phyloP scores from a whole-genome alignment of 2,329 filamentous ascomycete genomes.

The Stagonosporopsis cucurbitacearum region DNA sequence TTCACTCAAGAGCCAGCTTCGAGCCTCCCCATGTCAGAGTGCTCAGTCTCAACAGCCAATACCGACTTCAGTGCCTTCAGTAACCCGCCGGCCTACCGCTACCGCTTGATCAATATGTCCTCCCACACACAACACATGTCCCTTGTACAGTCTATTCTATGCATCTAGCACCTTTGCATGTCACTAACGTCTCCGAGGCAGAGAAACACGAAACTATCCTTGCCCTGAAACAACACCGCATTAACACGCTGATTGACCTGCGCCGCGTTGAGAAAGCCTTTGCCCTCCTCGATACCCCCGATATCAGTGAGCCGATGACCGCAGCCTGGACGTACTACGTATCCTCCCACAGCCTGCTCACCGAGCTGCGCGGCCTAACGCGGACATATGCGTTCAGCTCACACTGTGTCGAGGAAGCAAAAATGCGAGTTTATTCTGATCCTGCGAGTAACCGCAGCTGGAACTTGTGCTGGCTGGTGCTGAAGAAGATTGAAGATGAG shows the following conservation, averaged over 20 bases:
- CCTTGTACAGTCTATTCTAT: conserved; percentile 21
- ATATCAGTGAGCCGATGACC: conserved; percentile 71
- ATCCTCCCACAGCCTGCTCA: conserved; percentile 71
- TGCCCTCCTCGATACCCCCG: conserved; percentile 62
- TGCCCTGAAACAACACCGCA: conserved; percentile 68
- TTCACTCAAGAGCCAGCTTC: neutral
- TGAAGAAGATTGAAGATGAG: conserved; percentile 71
- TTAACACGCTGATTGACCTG: conserved; percentile 76
- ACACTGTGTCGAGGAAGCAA: conserved; percentile 70
- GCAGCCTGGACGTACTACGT: conserved; percentile 76
- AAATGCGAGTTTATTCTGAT: conserved; percentile 67
- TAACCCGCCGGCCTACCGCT: conserved; percentile 35
- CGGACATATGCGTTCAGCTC: conserved; percentile 70
- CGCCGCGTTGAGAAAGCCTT: conserved; percentile 73
- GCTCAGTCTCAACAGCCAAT: conserved; percentile 27
- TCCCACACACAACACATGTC: conserved; percentile 30
- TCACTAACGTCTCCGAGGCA: conserved; percentile 36
- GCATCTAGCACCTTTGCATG: neutral
- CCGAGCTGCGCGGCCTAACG: conserved; percentile 72
- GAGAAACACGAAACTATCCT: conserved; percentile 65
- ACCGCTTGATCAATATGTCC: conserved; percentile 39
- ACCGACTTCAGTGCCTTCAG: conserved; percentile 32
- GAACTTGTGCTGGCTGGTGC: conserved; percentile 77
- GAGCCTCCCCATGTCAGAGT: conserved; percentile 25
- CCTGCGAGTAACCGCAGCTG: conserved; percentile 72